Conservation (phyloP, 2,329 filamentous ascomycete species). For the Juglanconis oblonga region DNA sequence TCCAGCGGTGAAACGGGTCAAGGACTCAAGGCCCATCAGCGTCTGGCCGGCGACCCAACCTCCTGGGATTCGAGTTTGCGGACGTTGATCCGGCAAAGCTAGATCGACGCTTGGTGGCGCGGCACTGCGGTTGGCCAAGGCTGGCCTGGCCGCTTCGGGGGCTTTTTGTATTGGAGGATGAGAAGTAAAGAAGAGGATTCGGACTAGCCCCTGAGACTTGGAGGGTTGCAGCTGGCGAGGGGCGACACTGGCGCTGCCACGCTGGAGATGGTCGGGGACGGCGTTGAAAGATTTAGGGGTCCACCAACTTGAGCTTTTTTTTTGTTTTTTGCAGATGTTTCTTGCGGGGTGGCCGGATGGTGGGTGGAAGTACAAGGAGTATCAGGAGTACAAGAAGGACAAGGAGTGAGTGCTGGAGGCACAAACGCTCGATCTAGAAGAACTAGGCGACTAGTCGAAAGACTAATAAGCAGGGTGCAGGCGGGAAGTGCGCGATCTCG, state of each 20-base stretch:
- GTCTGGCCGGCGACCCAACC: background rate
- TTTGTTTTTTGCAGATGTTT: background rate
- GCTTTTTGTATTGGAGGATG: too few species aligned
- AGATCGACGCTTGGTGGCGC: background rate
- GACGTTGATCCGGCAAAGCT: background rate
- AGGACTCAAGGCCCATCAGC: background rate
- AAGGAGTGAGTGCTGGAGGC: too few species aligned
- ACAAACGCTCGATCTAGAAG: too few species aligned
- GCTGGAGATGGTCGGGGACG: too few species aligned
- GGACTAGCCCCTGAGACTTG: too few species aligned
- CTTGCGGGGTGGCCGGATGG: background rate
- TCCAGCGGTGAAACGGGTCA: background rate
- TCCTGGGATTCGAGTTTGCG: background rate
- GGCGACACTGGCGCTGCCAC: too few species aligned
- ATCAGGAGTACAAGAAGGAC: too few species aligned
- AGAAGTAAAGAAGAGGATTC: too few species aligned
- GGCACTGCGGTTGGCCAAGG: background rate
- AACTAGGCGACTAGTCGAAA: background rate
- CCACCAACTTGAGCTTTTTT: background rate
- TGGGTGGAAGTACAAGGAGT: background rate
- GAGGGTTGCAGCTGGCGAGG: too few species aligned
- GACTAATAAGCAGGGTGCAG: background rate
- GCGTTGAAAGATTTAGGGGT: background rate
- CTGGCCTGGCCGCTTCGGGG: too few species aligned
- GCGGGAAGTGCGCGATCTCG: background rate